Evolutionary conservation across 768 basidiomycete species (phyloP).

Genomic region (Lactifluus echinatus): DNA sequence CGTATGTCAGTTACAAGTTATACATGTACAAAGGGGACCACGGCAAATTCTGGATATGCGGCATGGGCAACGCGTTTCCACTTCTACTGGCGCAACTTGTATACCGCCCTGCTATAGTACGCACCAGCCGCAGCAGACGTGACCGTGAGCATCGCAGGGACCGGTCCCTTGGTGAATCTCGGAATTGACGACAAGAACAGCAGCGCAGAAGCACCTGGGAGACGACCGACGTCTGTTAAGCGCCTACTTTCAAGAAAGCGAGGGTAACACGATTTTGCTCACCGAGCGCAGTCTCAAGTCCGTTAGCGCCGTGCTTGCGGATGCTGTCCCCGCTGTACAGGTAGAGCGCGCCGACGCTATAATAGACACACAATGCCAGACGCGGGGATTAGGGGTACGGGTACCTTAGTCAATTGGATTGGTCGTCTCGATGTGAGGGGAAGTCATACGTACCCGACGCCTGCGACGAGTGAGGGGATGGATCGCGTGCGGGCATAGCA

Average conservation of each 20-base stretch:
- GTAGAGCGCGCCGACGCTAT: conserved; percentile 69
- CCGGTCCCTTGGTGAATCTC: conserved; percentile 58
- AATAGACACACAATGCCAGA: not conserved
- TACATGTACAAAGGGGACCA: not conserved
- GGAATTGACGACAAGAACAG: conserved; percentile 66
- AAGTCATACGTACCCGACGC: conserved; percentile 49
- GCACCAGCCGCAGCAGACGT: conserved; percentile 49
- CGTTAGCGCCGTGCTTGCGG: conserved; percentile 60
- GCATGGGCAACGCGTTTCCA: not conserved
- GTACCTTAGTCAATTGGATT: too few species aligned
- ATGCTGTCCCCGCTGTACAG: conserved; percentile 73
- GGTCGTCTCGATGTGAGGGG: too few species aligned
- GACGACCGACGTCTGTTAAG: not conserved
- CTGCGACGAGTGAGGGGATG: conserved; percentile 76
- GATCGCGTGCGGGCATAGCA: conserved; percentile 68
- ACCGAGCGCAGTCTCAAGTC: conserved; percentile 75
- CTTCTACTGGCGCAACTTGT: conserved; percentile 13
- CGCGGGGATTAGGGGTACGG: too few species aligned
- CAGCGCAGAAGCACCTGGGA: conserved; percentile 59
- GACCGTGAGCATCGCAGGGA: conserved; percentile 50
- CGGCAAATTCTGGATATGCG: not conserved
- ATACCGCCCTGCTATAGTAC: conserved; percentile 45
- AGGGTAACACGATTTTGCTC: conserved; percentile 11
- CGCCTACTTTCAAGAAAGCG: not conserved
- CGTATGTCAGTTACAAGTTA: not conserved